These are phyloP conservation scores for Pyricularia sp. DNA, from an alignment of 2,329 filamentous ascomycete genomes.

Conservation along the genomic window DNA sequence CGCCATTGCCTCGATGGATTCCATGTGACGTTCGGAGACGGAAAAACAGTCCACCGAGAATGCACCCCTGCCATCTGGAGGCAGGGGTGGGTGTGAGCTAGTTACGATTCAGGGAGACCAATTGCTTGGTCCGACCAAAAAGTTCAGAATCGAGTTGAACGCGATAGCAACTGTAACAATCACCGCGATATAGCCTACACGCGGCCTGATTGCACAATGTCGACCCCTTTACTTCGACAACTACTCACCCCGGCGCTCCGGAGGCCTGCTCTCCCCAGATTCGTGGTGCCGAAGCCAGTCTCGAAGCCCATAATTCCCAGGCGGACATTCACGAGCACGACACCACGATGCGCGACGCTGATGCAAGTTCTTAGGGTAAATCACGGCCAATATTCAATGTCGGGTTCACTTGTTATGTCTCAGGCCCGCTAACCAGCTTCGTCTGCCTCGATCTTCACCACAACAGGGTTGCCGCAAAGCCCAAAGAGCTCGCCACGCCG, in stretches of 20 bases:
- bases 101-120: neutral
- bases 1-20: slow-evolving; percentile 5
- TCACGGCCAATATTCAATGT: slow-evolving; percentile 8
- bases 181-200: neutral
- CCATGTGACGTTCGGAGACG: neutral
- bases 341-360: slow-evolving; percentile 51
- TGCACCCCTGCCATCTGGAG: neutral
- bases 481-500: slow-evolving; percentile 74
- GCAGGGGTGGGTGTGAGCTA: neutral
- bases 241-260: slow-evolving; percentile 14
- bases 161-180: neutral
- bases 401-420: neutral
- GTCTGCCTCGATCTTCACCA: neutral
- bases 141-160: neutral
- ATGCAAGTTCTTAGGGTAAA: slow-evolving; percentile 59
- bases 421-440: neutral
- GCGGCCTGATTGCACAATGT: slow-evolving; percentile 15
- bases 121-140: neutral
- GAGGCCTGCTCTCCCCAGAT: neutral
- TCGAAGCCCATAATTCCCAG: slow-evolving; percentile 21
- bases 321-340: slow-evolving; percentile 29
- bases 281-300: slow-evolving; percentile 11
- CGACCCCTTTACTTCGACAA: slow-evolving; percentile 24
- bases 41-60: neutral
- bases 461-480: slow-evolving; percentile 64